A percentile compares a stretch with the other conserved stretches of the same genome.
Conservation (phyloP, 345 rosid genomes). For the Eucalyptus paniculata region DNA sequence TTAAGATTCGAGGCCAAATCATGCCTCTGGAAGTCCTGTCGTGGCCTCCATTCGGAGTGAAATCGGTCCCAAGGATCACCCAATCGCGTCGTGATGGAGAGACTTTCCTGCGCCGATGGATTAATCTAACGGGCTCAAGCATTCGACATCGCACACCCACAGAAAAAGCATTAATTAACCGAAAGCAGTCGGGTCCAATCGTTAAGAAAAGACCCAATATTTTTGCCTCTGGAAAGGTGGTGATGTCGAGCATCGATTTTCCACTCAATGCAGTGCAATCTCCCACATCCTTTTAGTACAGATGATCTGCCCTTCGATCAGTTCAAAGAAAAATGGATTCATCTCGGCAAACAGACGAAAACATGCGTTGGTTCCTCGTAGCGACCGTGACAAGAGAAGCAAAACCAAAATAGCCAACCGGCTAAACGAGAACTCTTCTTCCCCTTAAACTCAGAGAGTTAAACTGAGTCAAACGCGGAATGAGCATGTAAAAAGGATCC, state of each 20-base stretch:
- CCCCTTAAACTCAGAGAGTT: not conserved
- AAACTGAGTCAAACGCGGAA: not conserved
- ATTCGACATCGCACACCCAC: not conserved
- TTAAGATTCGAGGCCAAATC: not conserved
- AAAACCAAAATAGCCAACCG: not conserved
- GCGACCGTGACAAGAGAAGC: not conserved
- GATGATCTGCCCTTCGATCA: not conserved
- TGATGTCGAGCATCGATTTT: not conserved
- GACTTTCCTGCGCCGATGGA: not conserved
- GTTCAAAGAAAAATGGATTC: not conserved
- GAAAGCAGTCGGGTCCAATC: not conserved
- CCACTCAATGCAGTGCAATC: no score
- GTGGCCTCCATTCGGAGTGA: not conserved
- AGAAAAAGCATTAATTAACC: not conserved
- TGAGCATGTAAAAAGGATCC: not conserved
- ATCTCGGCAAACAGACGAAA: not conserved
- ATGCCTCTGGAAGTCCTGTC: not conserved
- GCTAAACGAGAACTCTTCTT: not conserved
- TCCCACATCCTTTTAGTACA: not conserved
- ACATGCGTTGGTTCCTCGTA: not conserved
- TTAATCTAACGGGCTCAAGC: not conserved
- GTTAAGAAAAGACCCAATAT: not conserved
- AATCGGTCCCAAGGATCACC: not conserved
- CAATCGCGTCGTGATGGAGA: no score
- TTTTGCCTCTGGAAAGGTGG: not conserved